A percentile compares a stretch with the other conserved stretches of the same genome.
phyloP scores from a whole-genome alignment of 1,284 basidiomycete genomes.

The Ustilago loliicola region DNA sequence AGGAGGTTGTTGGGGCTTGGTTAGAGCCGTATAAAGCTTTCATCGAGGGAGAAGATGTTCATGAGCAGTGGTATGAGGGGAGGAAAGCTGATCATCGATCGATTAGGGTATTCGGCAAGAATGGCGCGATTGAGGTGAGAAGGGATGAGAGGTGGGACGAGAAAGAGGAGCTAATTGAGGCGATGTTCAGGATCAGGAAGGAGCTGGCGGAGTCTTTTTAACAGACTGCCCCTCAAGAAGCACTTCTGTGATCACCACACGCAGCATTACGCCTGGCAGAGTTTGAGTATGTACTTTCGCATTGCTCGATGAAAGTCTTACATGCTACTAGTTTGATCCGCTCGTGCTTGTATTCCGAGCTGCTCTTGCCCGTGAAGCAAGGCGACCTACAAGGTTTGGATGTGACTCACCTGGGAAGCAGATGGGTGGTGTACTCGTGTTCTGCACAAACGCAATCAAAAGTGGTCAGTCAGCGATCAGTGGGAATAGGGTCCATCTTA shows the following conservation, averaged over 20 bases:
- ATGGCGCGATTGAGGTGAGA: slow-evolving; percentile 19
- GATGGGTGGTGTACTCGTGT: too few relatives aligned
- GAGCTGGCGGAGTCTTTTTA: slow-evolving; percentile 24
- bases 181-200: slow-evolving; percentile 22
- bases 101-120: slow-evolving; percentile 19
- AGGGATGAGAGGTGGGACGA: slow-evolving; percentile 33
- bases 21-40: slow-evolving; percentile 26
- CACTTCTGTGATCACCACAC: too few relatives aligned
- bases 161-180: slow-evolving; percentile 27
- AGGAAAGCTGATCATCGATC: slow-evolving; percentile 7
- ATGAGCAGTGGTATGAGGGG: slow-evolving; percentile 21
- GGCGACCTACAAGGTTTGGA: too few relatives aligned
- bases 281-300: slow-evolving; percentile 13
- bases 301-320: slow-evolving; percentile 3
- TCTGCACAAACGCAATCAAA: too few relatives aligned
- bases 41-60: slow-evolving; percentile 22
- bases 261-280: not conserved
- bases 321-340: slow-evolving; percentile 7
- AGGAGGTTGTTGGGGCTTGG: slow-evolving; percentile 20
- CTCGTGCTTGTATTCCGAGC: not conserved
- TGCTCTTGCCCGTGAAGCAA: too few relatives aligned
- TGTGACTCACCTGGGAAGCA: too few relatives aligned
- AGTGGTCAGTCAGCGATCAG: too few relatives aligned
- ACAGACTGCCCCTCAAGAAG: not conserved
- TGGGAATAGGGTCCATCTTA: too few relatives aligned